Percentiles rank a stretch among this genome's conserved stretches.
These are phyloP conservation scores for Agaricus subrufescens DNA, from an alignment of 768 basidiomycete genomes.

Conservation along the genomic window DNA sequence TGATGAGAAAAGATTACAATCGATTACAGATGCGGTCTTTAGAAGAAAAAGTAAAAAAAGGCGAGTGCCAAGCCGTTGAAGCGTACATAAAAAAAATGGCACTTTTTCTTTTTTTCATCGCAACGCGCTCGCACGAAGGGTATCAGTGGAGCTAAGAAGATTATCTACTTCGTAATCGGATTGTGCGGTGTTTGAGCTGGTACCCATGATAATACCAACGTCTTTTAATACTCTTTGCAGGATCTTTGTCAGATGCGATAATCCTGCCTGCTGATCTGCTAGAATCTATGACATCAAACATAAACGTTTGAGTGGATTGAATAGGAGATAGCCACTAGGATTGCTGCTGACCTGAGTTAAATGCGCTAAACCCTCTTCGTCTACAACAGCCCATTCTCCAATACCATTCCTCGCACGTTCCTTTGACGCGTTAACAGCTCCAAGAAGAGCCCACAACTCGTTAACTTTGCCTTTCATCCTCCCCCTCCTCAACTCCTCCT, in stretches of 20 bases:
- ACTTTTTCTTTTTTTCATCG: constrained; percentile 17
- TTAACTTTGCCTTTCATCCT: constrained; percentile 69
- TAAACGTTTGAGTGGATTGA: constrained; percentile 6
- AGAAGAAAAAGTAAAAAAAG: not conserved
- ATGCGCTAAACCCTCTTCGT: constrained; percentile 77
- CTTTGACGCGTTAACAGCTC: constrained; percentile 60
- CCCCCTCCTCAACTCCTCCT: constrained; percentile 64
- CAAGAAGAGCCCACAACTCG: constrained; percentile 83
- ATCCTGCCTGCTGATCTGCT: constrained; percentile 71
- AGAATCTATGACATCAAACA: constrained; percentile 48
- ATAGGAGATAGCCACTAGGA: constrained; percentile 1
- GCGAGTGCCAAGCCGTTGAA: not conserved
- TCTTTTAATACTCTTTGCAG: constrained; percentile 61
- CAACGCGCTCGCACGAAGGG: constrained; percentile 30
- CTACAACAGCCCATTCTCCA: constrained; percentile 77
- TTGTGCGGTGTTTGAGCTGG: constrained; percentile 15
- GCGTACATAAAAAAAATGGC: not conserved
- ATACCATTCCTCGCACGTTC: constrained; percentile 42
- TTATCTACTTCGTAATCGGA: constrained; percentile 21
- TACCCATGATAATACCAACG: constrained; percentile 58
- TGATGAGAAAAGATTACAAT: not conserved
- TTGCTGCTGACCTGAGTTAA: constrained; percentile 57
- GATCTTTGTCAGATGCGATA: constrained; percentile 77
- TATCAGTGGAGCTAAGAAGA: constrained; percentile 31
- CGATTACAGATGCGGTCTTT: not conserved